A percentile compares a stretch with the other conserved stretches of the same genome.
phyloP scores from a whole-genome alignment of 2,329 filamentous ascomycete genomes.

The Xylariaceae sp. region DNA sequence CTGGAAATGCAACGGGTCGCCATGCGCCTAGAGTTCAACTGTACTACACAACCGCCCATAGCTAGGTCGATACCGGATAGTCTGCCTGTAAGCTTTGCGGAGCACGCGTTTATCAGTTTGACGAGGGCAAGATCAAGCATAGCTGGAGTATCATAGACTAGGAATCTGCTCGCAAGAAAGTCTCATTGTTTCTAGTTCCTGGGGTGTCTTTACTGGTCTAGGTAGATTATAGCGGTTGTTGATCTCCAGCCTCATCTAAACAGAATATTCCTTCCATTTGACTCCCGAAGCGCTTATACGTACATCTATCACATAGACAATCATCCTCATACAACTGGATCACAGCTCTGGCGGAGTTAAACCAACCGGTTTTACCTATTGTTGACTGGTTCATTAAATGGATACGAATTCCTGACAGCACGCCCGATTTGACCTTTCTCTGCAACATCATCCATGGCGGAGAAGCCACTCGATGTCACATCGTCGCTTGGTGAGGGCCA shows the following conservation, averaged over 20 bases:
- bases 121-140: too few relatives aligned
- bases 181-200: not conserved
- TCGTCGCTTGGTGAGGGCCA: slow-evolving; percentile 31
- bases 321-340: not conserved
- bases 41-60: too few relatives aligned
- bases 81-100: too few relatives aligned
- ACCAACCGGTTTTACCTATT: not conserved
- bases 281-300: not conserved
- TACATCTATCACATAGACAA: not conserved
- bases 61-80: too few relatives aligned
- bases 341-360: not conserved
- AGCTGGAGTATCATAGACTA: too few relatives aligned
- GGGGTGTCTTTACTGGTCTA: too few relatives aligned
- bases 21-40: too few relatives aligned
- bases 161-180: too few relatives aligned
- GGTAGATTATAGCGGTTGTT: too few relatives aligned
- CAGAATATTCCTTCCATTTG: not conserved
- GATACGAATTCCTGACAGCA: not conserved
- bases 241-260: too few relatives aligned
- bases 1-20: too few relatives aligned
- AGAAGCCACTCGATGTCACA: slow-evolving; percentile 33
- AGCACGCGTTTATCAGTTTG: too few relatives aligned
- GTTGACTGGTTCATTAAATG: not conserved
- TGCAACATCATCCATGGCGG: slow-evolving; percentile 34
- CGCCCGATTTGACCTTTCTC: slow-evolving; percentile 31